phyloP scores from a whole-genome alignment of 768 basidiomycete genomes.

The Coprinopsis sp. region DNA sequence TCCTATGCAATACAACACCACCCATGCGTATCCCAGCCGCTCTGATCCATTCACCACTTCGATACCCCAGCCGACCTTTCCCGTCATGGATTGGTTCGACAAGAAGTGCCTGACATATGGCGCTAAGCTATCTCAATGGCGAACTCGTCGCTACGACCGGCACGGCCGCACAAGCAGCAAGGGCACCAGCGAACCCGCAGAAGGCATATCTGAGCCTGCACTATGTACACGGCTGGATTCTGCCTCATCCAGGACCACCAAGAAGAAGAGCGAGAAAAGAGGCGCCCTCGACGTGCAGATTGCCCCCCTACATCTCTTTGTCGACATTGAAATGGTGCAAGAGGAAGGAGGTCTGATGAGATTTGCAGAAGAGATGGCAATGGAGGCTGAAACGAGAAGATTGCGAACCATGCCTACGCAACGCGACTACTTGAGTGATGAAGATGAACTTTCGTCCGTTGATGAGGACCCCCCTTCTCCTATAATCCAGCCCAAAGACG shows the following conservation, averaged over 20 bases:
- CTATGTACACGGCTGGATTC: neutral
- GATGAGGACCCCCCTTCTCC: neutral
- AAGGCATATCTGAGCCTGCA: no score
- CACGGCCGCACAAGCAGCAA: neutral
- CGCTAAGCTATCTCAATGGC: conserved; percentile 61
- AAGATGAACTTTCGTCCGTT: neutral
- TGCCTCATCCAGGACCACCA: neutral
- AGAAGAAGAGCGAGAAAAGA: neutral
- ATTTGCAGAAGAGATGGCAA: conserved; percentile 42
- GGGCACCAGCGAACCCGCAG: no score
- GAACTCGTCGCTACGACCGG: conserved; percentile 26
- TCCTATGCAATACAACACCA: conserved; percentile 46
- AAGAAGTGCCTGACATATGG: conserved; percentile 34
- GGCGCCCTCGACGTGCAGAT: conserved; percentile 35
- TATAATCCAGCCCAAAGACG: neutral
- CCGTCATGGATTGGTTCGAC: conserved; percentile 60
- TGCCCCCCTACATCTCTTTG: conserved; percentile 69
- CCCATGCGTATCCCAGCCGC: conserved; percentile 37
- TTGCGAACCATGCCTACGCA: neutral
- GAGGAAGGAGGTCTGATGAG: conserved; percentile 33
- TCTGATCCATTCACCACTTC: conserved; percentile 16
- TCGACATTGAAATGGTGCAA: conserved; percentile 54
- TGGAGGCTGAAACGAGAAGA: neutral
- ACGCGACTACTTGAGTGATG: neutral
- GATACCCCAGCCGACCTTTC: conserved; percentile 46